Percentiles rank a stretch among this genome's conserved stretches.
Evolutionary conservation across 1,139 yeast species (phyloP).

Genomic region (Debaryomyces robertsiae): DNA sequence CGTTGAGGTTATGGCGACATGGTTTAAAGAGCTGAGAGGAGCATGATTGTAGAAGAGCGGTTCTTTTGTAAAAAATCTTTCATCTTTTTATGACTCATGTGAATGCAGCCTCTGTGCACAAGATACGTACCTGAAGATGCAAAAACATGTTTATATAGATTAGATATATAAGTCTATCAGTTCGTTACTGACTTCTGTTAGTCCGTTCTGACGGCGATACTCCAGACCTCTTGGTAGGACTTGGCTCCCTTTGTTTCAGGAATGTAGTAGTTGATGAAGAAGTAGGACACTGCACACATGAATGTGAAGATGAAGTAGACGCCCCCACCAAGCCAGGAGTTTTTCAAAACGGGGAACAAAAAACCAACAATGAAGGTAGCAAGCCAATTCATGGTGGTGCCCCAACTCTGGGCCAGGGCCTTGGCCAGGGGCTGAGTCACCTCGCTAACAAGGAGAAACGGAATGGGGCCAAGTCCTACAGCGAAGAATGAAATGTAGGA

Average conservation of each 20-base stretch:
- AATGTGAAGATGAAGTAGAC: conserved; percentile 75
- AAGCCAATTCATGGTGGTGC: conserved; percentile 87
- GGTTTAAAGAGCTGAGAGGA: too few species aligned
- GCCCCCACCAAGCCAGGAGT: conserved; percentile 65
- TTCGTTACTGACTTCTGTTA: too few species aligned
- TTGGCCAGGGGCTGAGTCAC: conserved; percentile 79
- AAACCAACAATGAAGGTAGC: conserved; percentile 84
- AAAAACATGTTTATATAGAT: too few species aligned
- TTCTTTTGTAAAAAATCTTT: too few species aligned
- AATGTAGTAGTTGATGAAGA: conserved; percentile 49
- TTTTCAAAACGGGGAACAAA: conserved; percentile 72
- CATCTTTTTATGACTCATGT: too few species aligned
- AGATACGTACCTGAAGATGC: too few species aligned
- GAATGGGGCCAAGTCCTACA: conserved; percentile 91
- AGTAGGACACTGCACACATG: conserved; percentile 51
- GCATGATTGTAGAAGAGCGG: too few species aligned
- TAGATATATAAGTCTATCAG: too few species aligned
- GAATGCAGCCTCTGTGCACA: too few species aligned
- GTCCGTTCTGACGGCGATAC: conserved; percentile 12
- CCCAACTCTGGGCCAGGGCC: conserved; percentile 90
- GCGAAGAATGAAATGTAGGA: conserved; percentile 84
- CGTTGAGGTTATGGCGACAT: too few species aligned
- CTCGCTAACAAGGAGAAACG: conserved; percentile 87
- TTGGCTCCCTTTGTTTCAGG: conserved; percentile 82
- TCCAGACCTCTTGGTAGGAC: conserved; percentile 66